Percentiles rank a stretch among this genome's conserved stretches.
Conservation (phyloP, 73 alveolate genomes). For the Effrenium voratum region DNA sequence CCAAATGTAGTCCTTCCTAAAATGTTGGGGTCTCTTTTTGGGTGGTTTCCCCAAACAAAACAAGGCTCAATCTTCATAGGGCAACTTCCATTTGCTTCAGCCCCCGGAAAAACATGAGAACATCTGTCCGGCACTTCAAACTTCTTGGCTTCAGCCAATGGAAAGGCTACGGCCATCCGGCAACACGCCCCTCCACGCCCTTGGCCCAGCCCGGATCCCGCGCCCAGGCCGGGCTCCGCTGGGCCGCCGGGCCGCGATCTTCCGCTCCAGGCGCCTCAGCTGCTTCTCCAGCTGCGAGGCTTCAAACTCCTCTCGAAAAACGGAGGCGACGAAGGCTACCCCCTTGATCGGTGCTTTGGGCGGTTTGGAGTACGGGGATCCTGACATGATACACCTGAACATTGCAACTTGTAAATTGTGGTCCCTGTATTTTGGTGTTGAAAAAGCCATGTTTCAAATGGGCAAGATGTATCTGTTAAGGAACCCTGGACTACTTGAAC, state of each 20-base stretch:
- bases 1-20: too few relatives aligned
- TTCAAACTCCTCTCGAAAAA: slow-evolving; percentile 8
- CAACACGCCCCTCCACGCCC: too few relatives aligned
- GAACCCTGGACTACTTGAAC: too few relatives aligned
- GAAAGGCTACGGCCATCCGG: too few relatives aligned
- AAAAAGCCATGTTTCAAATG: background rate
- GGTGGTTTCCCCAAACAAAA: too few relatives aligned
- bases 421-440: background rate
- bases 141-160: too few relatives aligned
- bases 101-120: too few relatives aligned
- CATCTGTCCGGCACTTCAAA: too few relatives aligned
- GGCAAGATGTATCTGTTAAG: background rate
- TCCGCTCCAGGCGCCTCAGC: slow-evolving; percentile 74
- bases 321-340: background rate
- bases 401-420: background rate
- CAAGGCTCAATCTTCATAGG: too few relatives aligned
- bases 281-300: slow-evolving; percentile 81
- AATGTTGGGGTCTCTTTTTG: too few relatives aligned
- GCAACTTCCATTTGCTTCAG: too few relatives aligned
- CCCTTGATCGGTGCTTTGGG: background rate
- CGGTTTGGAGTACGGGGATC: background rate
- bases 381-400: background rate
- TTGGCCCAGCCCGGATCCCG: background rate
- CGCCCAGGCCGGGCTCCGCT: background rate
- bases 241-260: slow-evolving; percentile 47